Base-by-base conservation (phyloP, 2,329 filamentous ascomycete species). In the Aureobasidium pullulans region DNA sequence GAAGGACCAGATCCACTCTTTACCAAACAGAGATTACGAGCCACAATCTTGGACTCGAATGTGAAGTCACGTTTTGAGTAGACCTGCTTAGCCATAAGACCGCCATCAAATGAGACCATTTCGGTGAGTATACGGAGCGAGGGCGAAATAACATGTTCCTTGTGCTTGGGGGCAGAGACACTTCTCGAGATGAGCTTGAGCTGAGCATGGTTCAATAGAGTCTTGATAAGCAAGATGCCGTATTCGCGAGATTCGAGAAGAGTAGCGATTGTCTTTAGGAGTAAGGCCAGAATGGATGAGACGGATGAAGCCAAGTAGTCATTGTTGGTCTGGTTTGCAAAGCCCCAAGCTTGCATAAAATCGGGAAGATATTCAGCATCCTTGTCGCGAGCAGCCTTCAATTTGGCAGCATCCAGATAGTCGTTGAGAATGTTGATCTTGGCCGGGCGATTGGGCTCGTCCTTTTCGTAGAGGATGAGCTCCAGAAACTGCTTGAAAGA, bases 61-160 rank as follows among this genome's bases (percentile, higher is more conserved):
- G 90, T 94, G 61, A 84, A 86, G 66, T 90, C 85, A 65, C 90
- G 83, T 34, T 86, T 85, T 11, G 64, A 62, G 70, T 96, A 95
- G 36, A 96, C 80, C 47, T 86, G 81, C 65, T 84, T 86, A 31
- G 92, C 90, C 59, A 91, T 80, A 43, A 84, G 83, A 13, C 94
- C 95, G 15, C 91, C 91, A 72, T 97, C 92, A 64, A 96, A 88
- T 58, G 81, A 85, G 15, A 90, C 84, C n/a, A 92, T 81, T 73
- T 99, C 93, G 54, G 87, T 89, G 61, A 99, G 80, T 54, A 99
- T 76, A 60, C 93, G 85, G 61, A 99, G 76, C 28, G 89, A 92
- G 0, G 94, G 93, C 2, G 90, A 94, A 62, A 96, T 92, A 61
- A 97, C 78, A 72, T 89, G 90, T 40, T 91, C 90, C 69, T 95